Base-by-base conservation (phyloP, 495 filamentous ascomycete genomes). In the Trichoderma orchidacearum region DNA sequence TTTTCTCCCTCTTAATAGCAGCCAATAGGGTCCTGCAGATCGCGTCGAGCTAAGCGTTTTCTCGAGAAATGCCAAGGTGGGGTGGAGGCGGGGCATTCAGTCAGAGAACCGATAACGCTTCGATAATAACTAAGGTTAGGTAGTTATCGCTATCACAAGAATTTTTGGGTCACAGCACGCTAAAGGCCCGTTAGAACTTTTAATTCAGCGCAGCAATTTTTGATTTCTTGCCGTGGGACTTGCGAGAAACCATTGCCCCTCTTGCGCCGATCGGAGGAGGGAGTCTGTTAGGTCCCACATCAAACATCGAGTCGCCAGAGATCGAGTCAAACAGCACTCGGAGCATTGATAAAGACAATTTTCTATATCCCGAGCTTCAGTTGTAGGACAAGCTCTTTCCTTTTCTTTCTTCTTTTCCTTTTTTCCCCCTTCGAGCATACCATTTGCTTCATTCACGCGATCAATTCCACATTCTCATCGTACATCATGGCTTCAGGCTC, bases 1-100 rank as follows among this genome's bases (percentile, higher is more conserved):
- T 59, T 61, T 60, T 61, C 53, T 52, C 51, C 17, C 36, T 48
- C 12, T 48, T 13, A 48, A 12, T 17, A 27, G 41, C 41, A 23
- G 21, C 41, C 41, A 48, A 48, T 48, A 11, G 41, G 41, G 41
- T n/a, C n/a, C 41, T 23, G 21, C 27, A 6, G 41, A 48, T 48
- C 21, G n/a, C 27, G 41, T 48, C n/a, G 21, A 48, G 18, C 21
- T 48, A 15, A 48, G 21, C 27, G 23, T 48, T 48, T 48, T 23
- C 27, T 48, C 21, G 41, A 27, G 8, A 17, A 3, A 17, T 23
- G 32, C n/a, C 32, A 5, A 35, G 41, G 41, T 48, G 41, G 41
- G 41, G 41, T 48, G 41, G 21, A 48, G 41, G 41, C 41, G 41
- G 41, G 41, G 41, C 41, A 48, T 9, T 48, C 8, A 23, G 21